Evolutionary conservation across 768 basidiomycete species (phyloP).

Genomic region (Chalciporus chontae): DNA sequence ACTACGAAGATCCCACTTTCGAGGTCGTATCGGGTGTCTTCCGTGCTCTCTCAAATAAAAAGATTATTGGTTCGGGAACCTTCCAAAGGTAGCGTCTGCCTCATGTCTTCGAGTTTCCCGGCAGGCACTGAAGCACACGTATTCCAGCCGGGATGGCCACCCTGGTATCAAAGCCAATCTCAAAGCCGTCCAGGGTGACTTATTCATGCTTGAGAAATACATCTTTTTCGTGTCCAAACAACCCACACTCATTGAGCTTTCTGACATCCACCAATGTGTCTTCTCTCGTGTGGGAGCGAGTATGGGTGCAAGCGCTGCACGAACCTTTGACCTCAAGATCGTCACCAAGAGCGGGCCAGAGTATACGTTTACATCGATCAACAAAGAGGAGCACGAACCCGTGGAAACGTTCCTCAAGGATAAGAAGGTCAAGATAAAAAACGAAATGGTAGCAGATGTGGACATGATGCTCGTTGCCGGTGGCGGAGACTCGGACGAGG

Average conservation of each 20-base stretch:
- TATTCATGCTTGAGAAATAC: slow-evolving; percentile 97
- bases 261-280: slow-evolving; percentile 83
- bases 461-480: slow-evolving; percentile 68
- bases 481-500: slow-evolving; percentile 70
- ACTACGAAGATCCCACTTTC: slow-evolving; percentile 93
- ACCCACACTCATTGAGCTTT: slow-evolving; percentile 85
- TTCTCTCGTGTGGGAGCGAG: slow-evolving; percentile 93
- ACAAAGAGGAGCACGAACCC: slow-evolving; percentile 90
- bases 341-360: slow-evolving; percentile 82
- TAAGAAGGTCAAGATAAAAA: slow-evolving; percentile 93
- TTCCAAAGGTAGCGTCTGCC: slow-evolving; percentile 65
- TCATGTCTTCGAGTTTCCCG: not conserved
- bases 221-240: slow-evolving; percentile 97
- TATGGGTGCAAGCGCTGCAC: slow-evolving; percentile 76
- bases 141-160: slow-evolving; percentile 74
- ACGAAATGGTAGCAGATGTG: slow-evolving; percentile 89
- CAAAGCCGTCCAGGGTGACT: slow-evolving; percentile 94
- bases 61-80: slow-evolving; percentile 82
- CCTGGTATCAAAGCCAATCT: slow-evolving; percentile 97
- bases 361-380: slow-evolving; percentile 87
- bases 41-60: slow-evolving; percentile 86
- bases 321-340: slow-evolving; percentile 92
- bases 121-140: not conserved
- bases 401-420: slow-evolving; percentile 83
- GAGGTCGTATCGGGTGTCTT: slow-evolving; percentile 94